Conservation (phyloP, 2,329 filamentous ascomycete species). For the Apiospora arundinis region DNA sequence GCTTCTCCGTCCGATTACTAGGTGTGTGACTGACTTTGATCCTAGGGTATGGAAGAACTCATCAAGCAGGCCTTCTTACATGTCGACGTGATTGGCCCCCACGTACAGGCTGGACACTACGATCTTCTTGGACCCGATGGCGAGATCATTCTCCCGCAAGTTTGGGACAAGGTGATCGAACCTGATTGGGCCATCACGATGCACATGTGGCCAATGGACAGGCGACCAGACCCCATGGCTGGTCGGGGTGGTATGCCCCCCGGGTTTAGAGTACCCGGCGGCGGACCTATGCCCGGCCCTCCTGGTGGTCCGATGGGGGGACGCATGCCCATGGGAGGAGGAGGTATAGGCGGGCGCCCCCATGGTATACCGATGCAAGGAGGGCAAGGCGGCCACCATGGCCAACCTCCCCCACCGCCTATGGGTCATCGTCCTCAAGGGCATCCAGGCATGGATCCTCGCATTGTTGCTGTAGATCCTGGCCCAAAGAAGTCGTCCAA, state of each 20-base stretch:
- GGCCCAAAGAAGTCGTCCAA: slow-evolving; percentile 3
- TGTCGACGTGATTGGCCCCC: slow-evolving; percentile 76
- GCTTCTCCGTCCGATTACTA: background rate
- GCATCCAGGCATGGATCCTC: background rate
- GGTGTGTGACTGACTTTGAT: slow-evolving; percentile 31
- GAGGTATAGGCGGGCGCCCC: background rate
- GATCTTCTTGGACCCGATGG: slow-evolving; percentile 80
- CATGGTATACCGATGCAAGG: background rate
- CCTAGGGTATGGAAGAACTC: slow-evolving; percentile 82
- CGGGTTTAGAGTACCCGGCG: background rate
- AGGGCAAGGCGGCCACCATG: background rate
- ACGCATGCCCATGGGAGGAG: slow-evolving; percentile 17
- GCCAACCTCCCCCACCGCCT: background rate
- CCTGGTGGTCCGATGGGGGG: background rate
- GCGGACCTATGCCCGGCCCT: background rate
- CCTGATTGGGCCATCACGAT: slow-evolving; percentile 77
- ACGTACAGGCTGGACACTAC: slow-evolving; percentile 80
- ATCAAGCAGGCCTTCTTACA: slow-evolving; percentile 85
- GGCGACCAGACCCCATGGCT: slow-evolving; percentile 25
- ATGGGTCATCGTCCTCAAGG: background rate
- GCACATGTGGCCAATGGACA: slow-evolving; percentile 67
- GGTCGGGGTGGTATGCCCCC: slow-evolving; percentile 17
- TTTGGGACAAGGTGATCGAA: slow-evolving; percentile 83
- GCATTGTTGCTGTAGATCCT: background rate
- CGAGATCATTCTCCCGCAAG: slow-evolving; percentile 80